Evolutionary conservation across 257 asterid genomes (phyloP), one percentile per base, ranked within the genome.

Genomic region (Plectranthus barbatus): DNA sequence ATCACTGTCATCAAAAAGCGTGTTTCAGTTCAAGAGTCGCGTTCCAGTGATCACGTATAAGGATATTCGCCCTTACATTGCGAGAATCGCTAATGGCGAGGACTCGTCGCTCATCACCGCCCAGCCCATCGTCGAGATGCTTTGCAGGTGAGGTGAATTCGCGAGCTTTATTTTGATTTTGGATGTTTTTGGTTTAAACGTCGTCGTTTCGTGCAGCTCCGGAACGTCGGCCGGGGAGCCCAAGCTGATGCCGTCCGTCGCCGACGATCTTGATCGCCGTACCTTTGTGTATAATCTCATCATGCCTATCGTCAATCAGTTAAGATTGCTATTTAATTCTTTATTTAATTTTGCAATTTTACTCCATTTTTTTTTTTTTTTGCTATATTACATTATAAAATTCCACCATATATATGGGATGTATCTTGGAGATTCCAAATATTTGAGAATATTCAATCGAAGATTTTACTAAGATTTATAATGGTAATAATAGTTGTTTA

Each of bases 161-260:
- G 2, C 0, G 1, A n/a, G 2, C 41, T 36, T 36, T 9, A 36
- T 7, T 39, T 39, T 9, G 13, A 0, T 9, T 9, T 9, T 39
- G 9, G 13, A 0, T 4, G 44, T 39, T 4, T 6, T 41, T 3
- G 15, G 3, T 3, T 1, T 37, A 11, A 20, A 37, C 5, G 18
- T 26, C 4, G 5, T 47, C 18, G 3, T 42, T 53, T 23, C 5
- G 26, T 79, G 75, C 75, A 86, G 95, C 81, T 86, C 95, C 0
- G 95, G 95, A 36, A 86, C 95, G 6, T 86, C 95, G 6, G 95
- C 84, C 7, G 95, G 92, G 14, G 86, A 84, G 76, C 90, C 95
- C 8, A 87, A 84, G 86, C 24, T 87, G 80, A 81, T 87, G 81
- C 90, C 95, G 11, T 82, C 95, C 47, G 84, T 85, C 49, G 90